Percentiles rank a stretch among this genome's conserved stretches.
Evolutionary conservation across 345 rosid genomes (phyloP).

Genomic region (Populus simonii): DNA sequence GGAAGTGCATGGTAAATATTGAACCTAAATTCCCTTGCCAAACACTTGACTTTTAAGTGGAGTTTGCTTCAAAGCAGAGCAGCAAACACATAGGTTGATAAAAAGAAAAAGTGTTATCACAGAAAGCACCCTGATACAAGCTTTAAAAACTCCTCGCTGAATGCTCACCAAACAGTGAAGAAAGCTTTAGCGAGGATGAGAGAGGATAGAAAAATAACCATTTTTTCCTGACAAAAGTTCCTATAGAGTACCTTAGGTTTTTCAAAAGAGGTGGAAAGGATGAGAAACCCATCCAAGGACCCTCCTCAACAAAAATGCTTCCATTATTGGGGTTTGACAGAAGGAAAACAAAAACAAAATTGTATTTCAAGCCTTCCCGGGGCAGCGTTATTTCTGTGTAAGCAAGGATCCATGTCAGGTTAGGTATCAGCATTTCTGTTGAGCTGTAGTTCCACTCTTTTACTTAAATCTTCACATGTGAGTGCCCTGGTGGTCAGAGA

Average conservation of each 20-base stretch:
- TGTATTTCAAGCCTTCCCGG: background rate
- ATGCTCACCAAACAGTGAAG: background rate
- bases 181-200: background rate
- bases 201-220: background rate
- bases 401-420: background rate
- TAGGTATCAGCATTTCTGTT: background rate
- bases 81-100: background rate
- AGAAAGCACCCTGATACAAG: background rate
- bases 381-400: background rate
- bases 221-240: background rate
- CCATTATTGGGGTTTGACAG: background rate
- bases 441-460: slow-evolving; percentile 1
- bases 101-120: background rate
- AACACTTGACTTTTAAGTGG: too few species aligned
- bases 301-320: background rate
- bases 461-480: background rate
- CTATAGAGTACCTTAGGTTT: background rate
- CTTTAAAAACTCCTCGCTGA: background rate
- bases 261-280: background rate
- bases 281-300: background rate
- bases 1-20: too few species aligned
- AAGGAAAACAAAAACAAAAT: background rate
- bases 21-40: too few species aligned
- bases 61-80: too few species aligned
- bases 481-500: background rate